phyloP scores from a whole-genome alignment of 805 yeast genomes.

The Kuraishia capsulata region DNA sequence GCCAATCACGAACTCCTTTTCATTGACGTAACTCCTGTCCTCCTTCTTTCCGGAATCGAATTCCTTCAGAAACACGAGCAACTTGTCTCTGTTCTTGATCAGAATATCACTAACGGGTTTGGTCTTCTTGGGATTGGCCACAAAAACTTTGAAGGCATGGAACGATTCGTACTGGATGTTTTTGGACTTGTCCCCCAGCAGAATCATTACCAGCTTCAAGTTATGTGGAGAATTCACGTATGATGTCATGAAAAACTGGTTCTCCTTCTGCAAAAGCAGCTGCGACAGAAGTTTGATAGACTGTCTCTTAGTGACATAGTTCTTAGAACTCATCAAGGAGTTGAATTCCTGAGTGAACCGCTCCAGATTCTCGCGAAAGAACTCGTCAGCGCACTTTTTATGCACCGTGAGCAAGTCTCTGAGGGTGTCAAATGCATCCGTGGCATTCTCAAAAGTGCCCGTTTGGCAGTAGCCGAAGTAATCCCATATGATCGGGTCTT shows the following conservation, averaged over 20 bases:
- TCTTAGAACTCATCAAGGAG: slow-evolving; percentile 60
- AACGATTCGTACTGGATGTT: slow-evolving; percentile 88
- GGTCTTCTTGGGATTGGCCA: slow-evolving; percentile 90
- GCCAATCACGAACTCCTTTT: slow-evolving; percentile 68
- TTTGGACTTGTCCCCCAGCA: slow-evolving; percentile 80
- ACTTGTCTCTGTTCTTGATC: slow-evolving; percentile 72
- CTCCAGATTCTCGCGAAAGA: slow-evolving; percentile 48
- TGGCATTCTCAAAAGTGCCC: slow-evolving; percentile 80
- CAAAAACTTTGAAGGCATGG: slow-evolving; percentile 87
- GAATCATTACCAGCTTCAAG: slow-evolving; percentile 76
- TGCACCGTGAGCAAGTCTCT: slow-evolving; percentile 63
- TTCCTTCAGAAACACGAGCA: slow-evolving; percentile 56
- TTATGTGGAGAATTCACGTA: slow-evolving; percentile 80
- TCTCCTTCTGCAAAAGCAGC: slow-evolving; percentile 61
- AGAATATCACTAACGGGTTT: slow-evolving; percentile 74
- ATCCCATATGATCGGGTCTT: slow-evolving; percentile 65
- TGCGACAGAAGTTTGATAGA: slow-evolving; percentile 69
- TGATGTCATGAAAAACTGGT: slow-evolving; percentile 60
- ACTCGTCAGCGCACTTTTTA: slow-evolving; percentile 60
- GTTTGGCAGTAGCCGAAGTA: slow-evolving; percentile 70
- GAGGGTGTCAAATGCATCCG: slow-evolving; percentile 79
- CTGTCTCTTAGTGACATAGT: slow-evolving; percentile 90
- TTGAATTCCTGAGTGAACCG: slow-evolving; percentile 57
- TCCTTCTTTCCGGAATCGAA: slow-evolving; percentile 58
- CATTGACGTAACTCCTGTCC: slow-evolving; percentile 62